Percentiles rank a stretch among this genome's conserved stretches.
phyloP scores from a whole-genome alignment of 169 alveolate species.

The Cryptosporidium muris region DNA sequence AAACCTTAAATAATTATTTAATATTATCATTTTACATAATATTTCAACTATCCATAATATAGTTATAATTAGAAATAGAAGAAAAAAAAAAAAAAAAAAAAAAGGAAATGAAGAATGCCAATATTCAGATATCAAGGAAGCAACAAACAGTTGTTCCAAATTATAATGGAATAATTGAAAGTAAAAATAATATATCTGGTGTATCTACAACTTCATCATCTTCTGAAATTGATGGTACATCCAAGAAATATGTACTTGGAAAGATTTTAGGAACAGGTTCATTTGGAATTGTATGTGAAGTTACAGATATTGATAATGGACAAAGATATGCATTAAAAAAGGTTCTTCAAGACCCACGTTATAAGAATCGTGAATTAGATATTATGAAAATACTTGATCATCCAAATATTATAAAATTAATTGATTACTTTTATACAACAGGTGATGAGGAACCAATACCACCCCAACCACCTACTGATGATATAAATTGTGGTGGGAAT shows the following conservation, averaged over 20 bases:
- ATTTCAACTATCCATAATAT: neutral
- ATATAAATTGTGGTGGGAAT: neutral
- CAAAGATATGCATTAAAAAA: constrained; percentile 96
- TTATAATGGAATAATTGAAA: constrained; percentile 41
- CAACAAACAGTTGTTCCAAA: constrained; percentile 33
- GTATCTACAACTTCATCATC: constrained; percentile 66
- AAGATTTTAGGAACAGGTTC: constrained; percentile 96
- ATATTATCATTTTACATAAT: neutral
- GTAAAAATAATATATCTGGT: constrained; percentile 40
- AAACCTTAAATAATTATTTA: neutral
- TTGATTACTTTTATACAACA: constrained; percentile 88
- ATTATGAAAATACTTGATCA: constrained; percentile 93
- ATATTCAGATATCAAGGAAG: constrained; percentile 41
- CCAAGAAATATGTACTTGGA: constrained; percentile 81
- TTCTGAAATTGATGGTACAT: constrained; percentile 17
- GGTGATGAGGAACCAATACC: constrained; percentile 79
- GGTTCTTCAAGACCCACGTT: constrained; percentile 94
- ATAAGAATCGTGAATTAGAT: constrained; percentile 95
- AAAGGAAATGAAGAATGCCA: constrained; percentile 47
- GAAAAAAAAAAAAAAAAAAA: neutral
- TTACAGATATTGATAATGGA: constrained; percentile 91
- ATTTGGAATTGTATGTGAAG: constrained; percentile 97
- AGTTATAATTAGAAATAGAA: neutral
- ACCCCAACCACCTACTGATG: constrained; percentile 76
- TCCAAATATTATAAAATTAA: constrained; percentile 90